These are phyloP conservation scores for Botryotinia narcissicola DNA, from an alignment of 2,329 filamentous ascomycete species.

Conservation along the genomic window DNA sequence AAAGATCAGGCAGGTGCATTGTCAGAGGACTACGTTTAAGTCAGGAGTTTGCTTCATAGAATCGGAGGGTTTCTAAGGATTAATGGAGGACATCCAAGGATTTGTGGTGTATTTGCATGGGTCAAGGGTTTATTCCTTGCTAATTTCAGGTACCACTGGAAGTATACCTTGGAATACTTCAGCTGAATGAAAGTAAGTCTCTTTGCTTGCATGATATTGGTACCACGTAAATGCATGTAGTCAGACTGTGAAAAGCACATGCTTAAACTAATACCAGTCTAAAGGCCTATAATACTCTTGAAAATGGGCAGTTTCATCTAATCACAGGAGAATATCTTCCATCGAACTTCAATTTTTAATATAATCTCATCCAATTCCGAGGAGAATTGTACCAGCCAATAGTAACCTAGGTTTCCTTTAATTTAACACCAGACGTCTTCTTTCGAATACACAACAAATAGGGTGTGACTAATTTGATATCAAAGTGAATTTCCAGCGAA, in stretches of 20 bases:
- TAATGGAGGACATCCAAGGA: neutral
- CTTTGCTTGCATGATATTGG: neutral
- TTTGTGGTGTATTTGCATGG: neutral
- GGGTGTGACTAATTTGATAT: no score
- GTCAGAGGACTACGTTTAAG: neutral
- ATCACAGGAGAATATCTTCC: neutral
- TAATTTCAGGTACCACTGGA: fast-evolving
- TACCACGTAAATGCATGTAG: neutral
- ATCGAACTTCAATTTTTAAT: neutral
- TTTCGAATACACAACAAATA: neutral
- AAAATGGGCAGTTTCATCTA: neutral
- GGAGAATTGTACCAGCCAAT: neutral
- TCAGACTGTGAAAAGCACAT: neutral
- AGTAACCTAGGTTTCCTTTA: neutral
- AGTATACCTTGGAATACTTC: neutral
- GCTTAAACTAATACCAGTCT: neutral
- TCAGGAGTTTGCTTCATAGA: neutral
- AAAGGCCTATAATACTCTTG: neutral
- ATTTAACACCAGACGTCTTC: neutral
- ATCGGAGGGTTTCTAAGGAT: fast-evolving
- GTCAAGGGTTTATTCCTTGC: neutral
- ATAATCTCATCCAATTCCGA: neutral
- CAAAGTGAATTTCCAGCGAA: fast-evolving
- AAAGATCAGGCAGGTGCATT: fast-evolving
- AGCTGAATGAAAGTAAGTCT: neutral